These are phyloP conservation scores for Themeda triandra DNA, from an alignment of 176 grass and related monocot species.

Conservation along the genomic window DNA sequence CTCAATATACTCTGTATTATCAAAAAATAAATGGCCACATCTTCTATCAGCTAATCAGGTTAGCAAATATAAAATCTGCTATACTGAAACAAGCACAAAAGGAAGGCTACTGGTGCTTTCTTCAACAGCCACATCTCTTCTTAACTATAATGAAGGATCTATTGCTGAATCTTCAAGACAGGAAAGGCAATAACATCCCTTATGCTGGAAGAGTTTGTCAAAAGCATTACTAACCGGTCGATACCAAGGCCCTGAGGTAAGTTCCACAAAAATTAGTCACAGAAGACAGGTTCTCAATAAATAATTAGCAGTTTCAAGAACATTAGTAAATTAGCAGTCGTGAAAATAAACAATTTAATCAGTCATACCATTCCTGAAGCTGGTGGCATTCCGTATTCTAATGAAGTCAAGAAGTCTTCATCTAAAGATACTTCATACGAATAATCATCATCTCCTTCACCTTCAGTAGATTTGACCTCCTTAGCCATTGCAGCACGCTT, in stretches of 20 bases:
- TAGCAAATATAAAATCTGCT: constrained; percentile 4
- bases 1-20: background rate
- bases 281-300: background rate
- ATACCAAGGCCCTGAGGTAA: constrained; percentile 74
- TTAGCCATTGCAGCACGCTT: constrained; percentile 63
- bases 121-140: background rate
- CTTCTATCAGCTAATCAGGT: background rate
- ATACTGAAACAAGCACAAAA: constrained; percentile 1
- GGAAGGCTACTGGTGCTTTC: background rate
- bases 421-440: constrained; percentile 93
- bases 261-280: constrained; percentile 18
- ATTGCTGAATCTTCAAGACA: constrained; percentile 85
- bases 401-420: constrained; percentile 86
- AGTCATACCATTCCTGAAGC: constrained; percentile 88
- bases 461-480: constrained; percentile 52
- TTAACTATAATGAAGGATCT: constrained; percentile 7
- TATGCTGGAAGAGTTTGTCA: constrained; percentile 85
- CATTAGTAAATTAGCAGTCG: background rate
- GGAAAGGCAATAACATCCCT: constrained; percentile 96
- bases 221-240: constrained; percentile 88
- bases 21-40: background rate
- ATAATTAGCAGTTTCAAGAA: constrained; percentile 3
- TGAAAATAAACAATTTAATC: background rate
- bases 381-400: constrained; percentile 99
- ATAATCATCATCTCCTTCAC: constrained; percentile 58